phyloP scores from a whole-genome alignment of 2,329 filamentous ascomycete species.

The Alternaria burnsii region DNA sequence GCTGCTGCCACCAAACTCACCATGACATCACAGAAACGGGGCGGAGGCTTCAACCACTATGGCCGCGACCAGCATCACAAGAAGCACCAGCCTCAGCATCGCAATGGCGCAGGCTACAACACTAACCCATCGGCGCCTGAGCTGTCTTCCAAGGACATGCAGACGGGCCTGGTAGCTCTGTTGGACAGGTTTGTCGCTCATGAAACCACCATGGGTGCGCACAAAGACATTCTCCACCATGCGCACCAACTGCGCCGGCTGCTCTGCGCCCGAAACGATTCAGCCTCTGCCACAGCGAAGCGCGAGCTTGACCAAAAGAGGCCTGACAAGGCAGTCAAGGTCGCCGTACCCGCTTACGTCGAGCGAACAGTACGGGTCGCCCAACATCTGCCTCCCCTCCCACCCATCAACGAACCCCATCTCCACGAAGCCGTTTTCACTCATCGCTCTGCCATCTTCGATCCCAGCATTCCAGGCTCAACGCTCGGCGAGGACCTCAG shows the following conservation, averaged over 20 bases:
- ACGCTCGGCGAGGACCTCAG: constrained; percentile 31
- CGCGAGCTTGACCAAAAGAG: constrained; percentile 49
- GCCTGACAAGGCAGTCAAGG: constrained; percentile 29
- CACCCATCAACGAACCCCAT: constrained; percentile 65
- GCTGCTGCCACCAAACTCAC: background rate
- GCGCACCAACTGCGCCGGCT: constrained; percentile 39
- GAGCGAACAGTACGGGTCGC: constrained; percentile 40
- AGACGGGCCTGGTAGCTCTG: constrained; percentile 41
- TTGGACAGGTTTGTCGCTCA: constrained; percentile 43
- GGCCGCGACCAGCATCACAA: constrained; percentile 15
- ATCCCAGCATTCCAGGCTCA: constrained; percentile 26
- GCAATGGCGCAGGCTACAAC: constrained; percentile 4
- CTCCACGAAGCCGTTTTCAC: constrained; percentile 73
- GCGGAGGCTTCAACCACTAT: constrained; percentile 32
- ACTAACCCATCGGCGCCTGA: constrained; percentile 10
- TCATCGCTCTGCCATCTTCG: constrained; percentile 57
- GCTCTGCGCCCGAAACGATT: constrained; percentile 31
- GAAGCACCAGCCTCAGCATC: constrained; percentile 7
- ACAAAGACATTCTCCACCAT: constrained; percentile 41
- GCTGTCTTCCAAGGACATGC: constrained; percentile 36
- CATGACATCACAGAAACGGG: constrained; percentile 37
- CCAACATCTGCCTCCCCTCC: constrained; percentile 64
- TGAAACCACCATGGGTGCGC: constrained; percentile 33
- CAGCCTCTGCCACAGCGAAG: constrained; percentile 62
- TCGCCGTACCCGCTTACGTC: constrained; percentile 40